A percentile compares a stretch with the other conserved stretches of the same genome.
Evolutionary conservation across 2,329 filamentous ascomycete species (phyloP).

Genomic region (Aureobasidium sp.): DNA sequence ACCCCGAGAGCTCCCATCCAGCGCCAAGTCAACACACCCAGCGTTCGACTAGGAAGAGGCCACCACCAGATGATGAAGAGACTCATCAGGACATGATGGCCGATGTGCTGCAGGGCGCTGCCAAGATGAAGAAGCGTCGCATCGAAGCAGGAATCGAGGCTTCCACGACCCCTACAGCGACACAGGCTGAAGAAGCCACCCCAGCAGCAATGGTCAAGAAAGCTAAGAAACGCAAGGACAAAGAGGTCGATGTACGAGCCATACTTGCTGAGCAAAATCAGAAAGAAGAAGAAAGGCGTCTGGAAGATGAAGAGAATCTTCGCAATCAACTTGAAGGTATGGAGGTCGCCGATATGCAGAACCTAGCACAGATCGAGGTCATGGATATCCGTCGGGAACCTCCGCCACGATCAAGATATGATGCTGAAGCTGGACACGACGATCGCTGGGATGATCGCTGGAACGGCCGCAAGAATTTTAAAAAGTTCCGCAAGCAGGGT

Average conservation of each 20-base stretch:
- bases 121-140: conserved; percentile 81
- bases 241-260: conserved; percentile 75
- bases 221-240: conserved; percentile 56
- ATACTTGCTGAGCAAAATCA: conserved; percentile 62
- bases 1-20: conserved; percentile 28
- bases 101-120: conserved; percentile 78
- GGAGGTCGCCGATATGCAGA: conserved; percentile 76
- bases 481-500: conserved; percentile 74
- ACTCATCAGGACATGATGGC: conserved; percentile 65
- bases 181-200: conserved; percentile 5
- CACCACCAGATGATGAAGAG: conserved; percentile 27
- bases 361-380: conserved; percentile 79
- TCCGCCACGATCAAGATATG: conserved; percentile 30
- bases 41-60: conserved; percentile 31
- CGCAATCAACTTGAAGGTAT: conserved; percentile 65
- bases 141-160: conserved; percentile 53
- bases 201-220: conserved; percentile 28
- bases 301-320: conserved; percentile 72
- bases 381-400: conserved; percentile 59
- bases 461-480: conserved; percentile 98
- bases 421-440: conserved; percentile 45
- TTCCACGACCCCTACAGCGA: background rate
- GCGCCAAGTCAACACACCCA: conserved; percentile 32
- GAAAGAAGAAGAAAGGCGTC: conserved; percentile 58
- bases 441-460: conserved; percentile 87